Percentiles rank a stretch among this genome's conserved stretches.
phyloP scores from a whole-genome alignment of 805 yeast species.

The Metschnikowia hibisci region DNA sequence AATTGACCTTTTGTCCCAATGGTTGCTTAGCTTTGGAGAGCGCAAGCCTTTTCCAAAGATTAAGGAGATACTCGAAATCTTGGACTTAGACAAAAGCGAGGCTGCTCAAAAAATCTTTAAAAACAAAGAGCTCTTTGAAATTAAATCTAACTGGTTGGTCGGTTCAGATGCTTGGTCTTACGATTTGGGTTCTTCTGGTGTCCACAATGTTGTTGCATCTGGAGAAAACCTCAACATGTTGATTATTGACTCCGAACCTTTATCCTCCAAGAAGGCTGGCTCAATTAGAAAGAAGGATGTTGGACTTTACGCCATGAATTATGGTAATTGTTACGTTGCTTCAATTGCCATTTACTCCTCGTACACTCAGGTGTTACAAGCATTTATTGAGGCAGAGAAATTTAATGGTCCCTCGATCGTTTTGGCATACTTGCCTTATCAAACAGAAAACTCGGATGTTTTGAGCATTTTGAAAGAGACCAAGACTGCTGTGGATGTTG shows the following conservation, averaged over 20 bases:
- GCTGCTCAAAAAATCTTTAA: slow-evolving; percentile 45
- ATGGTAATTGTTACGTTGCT: slow-evolving; percentile 85
- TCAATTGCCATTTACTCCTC: slow-evolving; percentile 92
- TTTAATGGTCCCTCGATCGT: slow-evolving; percentile 90
- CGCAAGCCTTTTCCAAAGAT: slow-evolving; percentile 28
- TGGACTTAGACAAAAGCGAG: slow-evolving; percentile 39
- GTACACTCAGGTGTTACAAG: slow-evolving; percentile 87
- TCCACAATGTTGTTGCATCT: slow-evolving; percentile 76
- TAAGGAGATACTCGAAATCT: slow-evolving; percentile 33
- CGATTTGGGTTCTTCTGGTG: slow-evolving; percentile 88
- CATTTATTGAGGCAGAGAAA: slow-evolving; percentile 83
- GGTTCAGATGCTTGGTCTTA: slow-evolving; percentile 96
- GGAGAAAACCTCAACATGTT: slow-evolving; percentile 78
- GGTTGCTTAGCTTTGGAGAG: slow-evolving; percentile 57
- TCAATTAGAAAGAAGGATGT: slow-evolving; percentile 78
- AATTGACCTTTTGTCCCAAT: slow-evolving; percentile 57
- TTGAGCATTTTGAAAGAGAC: slow-evolving; percentile 79
- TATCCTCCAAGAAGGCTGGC: slow-evolving; percentile 35
- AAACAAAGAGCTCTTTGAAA: slow-evolving; percentile 42
- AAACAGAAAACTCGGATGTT: slow-evolving; percentile 60
- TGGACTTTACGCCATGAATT: slow-evolving; percentile 93
- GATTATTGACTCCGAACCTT: slow-evolving; percentile 82
- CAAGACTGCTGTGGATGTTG: slow-evolving; percentile 83
- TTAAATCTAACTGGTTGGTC: slow-evolving; percentile 70
- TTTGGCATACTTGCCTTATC: slow-evolving; percentile 82